Base-by-base conservation (phyloP, 306 rosid genomes). In the Dicorynia guianensis region DNA sequence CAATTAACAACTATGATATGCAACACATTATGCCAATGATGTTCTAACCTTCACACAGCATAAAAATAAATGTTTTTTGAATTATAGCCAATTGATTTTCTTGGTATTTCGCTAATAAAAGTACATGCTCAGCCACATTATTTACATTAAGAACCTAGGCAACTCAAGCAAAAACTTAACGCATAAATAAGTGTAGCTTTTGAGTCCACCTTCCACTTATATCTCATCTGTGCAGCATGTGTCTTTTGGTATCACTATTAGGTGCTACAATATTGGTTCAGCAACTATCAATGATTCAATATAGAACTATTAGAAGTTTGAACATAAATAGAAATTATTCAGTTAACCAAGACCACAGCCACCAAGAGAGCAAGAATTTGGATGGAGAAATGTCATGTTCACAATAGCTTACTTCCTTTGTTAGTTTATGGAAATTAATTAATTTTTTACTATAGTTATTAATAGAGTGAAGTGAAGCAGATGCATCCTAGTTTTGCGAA, bases 61-160 rank as follows among this genome's bases (percentile, higher is more conserved):
- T 49, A 59, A 36, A 18, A 55, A 12, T 0, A 48, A 19, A 9
- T 10, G 19, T 49, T 38, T 0, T 38, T 61, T n/a, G 56, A 73
- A 69, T 48, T 74, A 18, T 34, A 67, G 54, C 60, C 34, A 33
- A 58, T 20, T 9, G 42, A 60, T 67, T 79, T 13, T 10, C 14
- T 25, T 20, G 58, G 63, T 49, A 67, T n/a, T 58, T 54, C 47
- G 19, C 53, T 25, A 54, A 39, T 55, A 57, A 9, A 15, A 47
- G 54, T 48, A 54, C 19, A 73, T 19, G 11, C 34, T 42, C 62
- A 36, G 35, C n/a, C 30, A 49, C 19, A 47, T 64, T 20, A 70
- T n/a, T 79, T 25, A 20, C 83, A 66, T 72, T 57, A 72, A 57
- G 43, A 67, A 33, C 67, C 71, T 14, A 15, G 50, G 49, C 36